Conservation (phyloP, 2,329 filamentous ascomycete genomes). For the Fusarium floridanum region DNA sequence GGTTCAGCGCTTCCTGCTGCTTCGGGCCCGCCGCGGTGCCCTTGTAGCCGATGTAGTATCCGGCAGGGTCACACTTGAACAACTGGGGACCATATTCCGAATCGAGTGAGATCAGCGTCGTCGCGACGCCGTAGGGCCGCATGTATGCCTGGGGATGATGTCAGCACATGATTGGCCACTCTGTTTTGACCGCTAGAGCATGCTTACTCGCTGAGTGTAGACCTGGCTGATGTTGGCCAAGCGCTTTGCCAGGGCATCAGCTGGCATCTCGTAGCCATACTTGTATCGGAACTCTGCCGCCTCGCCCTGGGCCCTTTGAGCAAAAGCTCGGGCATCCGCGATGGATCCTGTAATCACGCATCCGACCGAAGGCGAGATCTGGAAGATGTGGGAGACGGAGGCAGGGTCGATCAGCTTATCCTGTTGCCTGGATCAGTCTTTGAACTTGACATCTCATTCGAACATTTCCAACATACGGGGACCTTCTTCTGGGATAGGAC, state of each 20-base stretch:
- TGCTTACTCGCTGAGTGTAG: conserved; percentile 90
- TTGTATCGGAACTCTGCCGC: conserved; percentile 99
- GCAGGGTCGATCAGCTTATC: conserved; percentile 99
- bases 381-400: conserved; percentile 98
- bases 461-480: conserved; percentile 73
- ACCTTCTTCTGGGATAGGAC: conserved; percentile 99
- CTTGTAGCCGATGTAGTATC: conserved; percentile 99
- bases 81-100: conserved; percentile 92
- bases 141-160: conserved; percentile 80
- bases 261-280: conserved; percentile 99
- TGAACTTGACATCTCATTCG: background rate
- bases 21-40: conserved; percentile 97
- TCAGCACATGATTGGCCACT: conserved; percentile 41
- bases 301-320: conserved; percentile 92
- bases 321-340: conserved; percentile 93
- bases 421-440: conserved; percentile 61
- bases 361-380: conserved; percentile 93
- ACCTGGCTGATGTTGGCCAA: conserved; percentile 99
- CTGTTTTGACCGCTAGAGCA: conserved; percentile 25
- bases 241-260: conserved; percentile 94
- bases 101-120: conserved; percentile 94
- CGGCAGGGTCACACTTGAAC: conserved; percentile 98
- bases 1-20: conserved; percentile 98
- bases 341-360: conserved; percentile 99
- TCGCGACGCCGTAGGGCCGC: conserved; percentile 95